phyloP scores from a whole-genome alignment of 257 asterid genomes.

The Solanum bukasovii region DNA sequence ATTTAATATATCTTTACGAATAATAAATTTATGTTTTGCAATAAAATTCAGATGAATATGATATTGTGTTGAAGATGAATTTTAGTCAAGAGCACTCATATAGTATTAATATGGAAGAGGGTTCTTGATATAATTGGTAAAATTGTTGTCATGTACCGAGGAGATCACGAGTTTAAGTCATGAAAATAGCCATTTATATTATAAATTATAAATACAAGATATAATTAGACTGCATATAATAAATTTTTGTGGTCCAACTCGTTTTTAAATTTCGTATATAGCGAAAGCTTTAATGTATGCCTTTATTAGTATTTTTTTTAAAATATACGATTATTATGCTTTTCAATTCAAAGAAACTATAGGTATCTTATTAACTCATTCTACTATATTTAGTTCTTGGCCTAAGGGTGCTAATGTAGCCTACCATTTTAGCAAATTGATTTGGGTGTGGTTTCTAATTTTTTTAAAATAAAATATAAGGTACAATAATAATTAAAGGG shows the following conservation, averaged over 20 bases:
- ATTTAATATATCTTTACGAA: not conserved
- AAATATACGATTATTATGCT: not conserved
- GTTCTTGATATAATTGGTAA: not conserved
- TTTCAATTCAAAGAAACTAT: not conserved
- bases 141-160: not conserved
- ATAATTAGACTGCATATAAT: not conserved
- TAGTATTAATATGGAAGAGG: not conserved
- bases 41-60: not conserved
- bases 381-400: not conserved
- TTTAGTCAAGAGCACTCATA: not conserved
- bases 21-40: not conserved
- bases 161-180: fast-evolving
- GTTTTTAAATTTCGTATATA: fast-evolving
- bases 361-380: not conserved
- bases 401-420: not conserved
- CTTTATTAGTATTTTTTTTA: too few relatives aligned
- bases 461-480: not conserved
- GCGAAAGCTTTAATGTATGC: too few relatives aligned
- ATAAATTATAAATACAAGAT: not conserved
- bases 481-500: not conserved
- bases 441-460: not conserved
- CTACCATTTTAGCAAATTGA: not conserved
- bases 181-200: not conserved
- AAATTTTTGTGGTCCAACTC: fast-evolving
- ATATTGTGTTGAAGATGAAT: not conserved